Evolutionary conservation across 768 basidiomycete species (phyloP), one percentile per base, ranked within the genome.

Genomic region (Lentinula boryana): DNA sequence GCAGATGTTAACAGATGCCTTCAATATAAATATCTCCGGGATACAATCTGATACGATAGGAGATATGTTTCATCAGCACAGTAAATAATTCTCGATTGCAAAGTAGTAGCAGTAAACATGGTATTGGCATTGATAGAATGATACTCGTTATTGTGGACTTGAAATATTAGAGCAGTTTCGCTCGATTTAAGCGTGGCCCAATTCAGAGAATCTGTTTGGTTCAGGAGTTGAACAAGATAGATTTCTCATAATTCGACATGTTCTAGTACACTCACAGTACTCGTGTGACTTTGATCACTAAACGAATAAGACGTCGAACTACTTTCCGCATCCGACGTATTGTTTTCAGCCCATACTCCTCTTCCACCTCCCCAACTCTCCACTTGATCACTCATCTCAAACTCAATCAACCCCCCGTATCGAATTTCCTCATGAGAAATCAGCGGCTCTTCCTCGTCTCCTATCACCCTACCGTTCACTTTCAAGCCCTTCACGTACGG

Each of bases 361-460:
- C 50, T 50, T 9, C 62, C 62, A 32, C 65, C 58, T 56, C 63
- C 77, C 82, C 83, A 85, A 0, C 62, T 60, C 62, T 80, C 72
- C 3, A 80, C 80, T 23, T 68, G 68, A 4, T 74, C 76, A 54
- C 79, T 84, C 89, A 92, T 90, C 65, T 83, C 80, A 65, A 90
- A 91, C 40, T 74, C 75, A 15, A 91, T 69, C 7, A 78, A 70
- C 0, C 82, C 86, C 0, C 89, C 88, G 4, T 71, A 63, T 8
- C 71, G 72, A n/a, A 91, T 80, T 55, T 88, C 76, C n/a, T 77
- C 78, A 63, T 92, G 89, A 10, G 60, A 70, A 32, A 93, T 79
- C 38, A 87, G 66, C 0, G 88, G 85, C 3, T 62, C 66, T 0
- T 68, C 64, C 10, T n/a, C 6, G 49, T 46, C 57, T 38, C 38